These are phyloP conservation scores for Hypomontagnella monticulosa DNA, from an alignment of 495 filamentous ascomycete genomes.

Conservation along the genomic window DNA sequence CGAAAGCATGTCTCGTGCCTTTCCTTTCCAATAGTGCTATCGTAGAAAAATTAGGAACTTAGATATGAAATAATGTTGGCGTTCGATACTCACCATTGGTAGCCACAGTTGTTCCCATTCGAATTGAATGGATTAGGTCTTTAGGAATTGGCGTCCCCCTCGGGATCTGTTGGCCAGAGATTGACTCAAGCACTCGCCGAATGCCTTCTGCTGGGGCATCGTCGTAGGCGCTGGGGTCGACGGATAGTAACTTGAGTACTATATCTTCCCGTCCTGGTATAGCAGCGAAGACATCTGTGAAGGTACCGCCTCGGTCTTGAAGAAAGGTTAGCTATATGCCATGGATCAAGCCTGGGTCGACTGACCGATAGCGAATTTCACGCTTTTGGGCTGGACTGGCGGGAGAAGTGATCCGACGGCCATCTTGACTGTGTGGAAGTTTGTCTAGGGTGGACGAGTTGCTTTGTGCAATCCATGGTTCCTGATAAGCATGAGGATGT, in stretches of 20 bases:
- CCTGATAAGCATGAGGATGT: constrained; percentile 27
- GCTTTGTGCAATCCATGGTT: constrained; percentile 18
- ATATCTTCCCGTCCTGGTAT: constrained; percentile 68
- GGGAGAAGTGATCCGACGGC: constrained; percentile 20
- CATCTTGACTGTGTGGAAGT: constrained; percentile 28
- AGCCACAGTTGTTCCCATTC: constrained; percentile 90
- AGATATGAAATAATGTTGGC: not conserved
- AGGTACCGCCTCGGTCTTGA: constrained; percentile 72
- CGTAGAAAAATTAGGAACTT: constrained; percentile 6
- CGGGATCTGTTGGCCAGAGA: constrained; percentile 69
- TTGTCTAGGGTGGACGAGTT: not conserved
- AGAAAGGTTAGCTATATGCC: constrained; percentile 13
- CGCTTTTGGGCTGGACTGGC: constrained; percentile 28
- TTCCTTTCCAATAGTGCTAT: constrained; percentile 83
- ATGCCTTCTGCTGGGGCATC: constrained; percentile 94
- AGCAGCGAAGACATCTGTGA: constrained; percentile 76
- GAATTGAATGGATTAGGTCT: constrained; percentile 75
- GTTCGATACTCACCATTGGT: constrained; percentile 67
- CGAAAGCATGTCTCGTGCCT: constrained; percentile 87
- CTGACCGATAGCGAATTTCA: constrained; percentile 37
- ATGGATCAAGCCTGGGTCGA: constrained; percentile 2
- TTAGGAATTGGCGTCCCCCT: constrained; percentile 68
- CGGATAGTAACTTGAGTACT: constrained; percentile 86
- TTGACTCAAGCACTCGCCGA: constrained; percentile 72
- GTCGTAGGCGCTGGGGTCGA: constrained; percentile 85